A percentile compares a stretch with the other conserved stretches of the same genome.
phyloP scores from a whole-genome alignment of 331 rosid genomes.

The Quercus tomentella region DNA sequence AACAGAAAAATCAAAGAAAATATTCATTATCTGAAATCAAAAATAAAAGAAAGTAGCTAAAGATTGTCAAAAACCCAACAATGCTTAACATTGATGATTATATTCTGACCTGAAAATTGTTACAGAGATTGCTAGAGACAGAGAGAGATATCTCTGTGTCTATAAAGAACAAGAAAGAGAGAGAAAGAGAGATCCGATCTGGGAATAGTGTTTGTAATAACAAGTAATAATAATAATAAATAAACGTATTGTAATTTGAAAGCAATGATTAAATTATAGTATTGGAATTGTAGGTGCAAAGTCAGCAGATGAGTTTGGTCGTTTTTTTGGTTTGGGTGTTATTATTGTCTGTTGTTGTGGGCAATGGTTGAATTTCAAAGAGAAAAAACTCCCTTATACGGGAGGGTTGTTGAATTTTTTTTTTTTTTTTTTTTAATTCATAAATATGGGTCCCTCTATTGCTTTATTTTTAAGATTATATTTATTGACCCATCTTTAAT shows the following conservation, averaged over 20 bases:
- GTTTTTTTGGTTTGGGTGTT: constrained; percentile 5
- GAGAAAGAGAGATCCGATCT: constrained; percentile 16
- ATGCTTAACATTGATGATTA: neutral
- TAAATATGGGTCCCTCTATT: neutral
- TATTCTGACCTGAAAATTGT: constrained; percentile 10
- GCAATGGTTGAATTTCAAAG: neutral
- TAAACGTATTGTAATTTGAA: no score
- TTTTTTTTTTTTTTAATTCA: neutral
- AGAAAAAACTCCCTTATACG: neutral
- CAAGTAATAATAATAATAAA: no score
- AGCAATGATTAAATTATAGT: neutral
- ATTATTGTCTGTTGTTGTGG: neutral
- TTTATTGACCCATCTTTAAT: neutral
- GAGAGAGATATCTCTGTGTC: neutral
- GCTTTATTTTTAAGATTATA: neutral
- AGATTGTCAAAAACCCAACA: neutral
- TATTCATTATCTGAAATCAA: neutral
- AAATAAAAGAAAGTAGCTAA: neutral
- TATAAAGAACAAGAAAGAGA: neutral
- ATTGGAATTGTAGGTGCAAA: neutral
- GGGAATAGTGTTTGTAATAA: neutral
- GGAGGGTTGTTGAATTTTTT: no score
- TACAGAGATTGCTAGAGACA: neutral
- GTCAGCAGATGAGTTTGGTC: neutral
- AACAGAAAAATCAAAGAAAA: neutral